Evolutionary conservation across 164 flowering plant genomes (phyloP).

Genomic region (Stephania cephalantha): DNA sequence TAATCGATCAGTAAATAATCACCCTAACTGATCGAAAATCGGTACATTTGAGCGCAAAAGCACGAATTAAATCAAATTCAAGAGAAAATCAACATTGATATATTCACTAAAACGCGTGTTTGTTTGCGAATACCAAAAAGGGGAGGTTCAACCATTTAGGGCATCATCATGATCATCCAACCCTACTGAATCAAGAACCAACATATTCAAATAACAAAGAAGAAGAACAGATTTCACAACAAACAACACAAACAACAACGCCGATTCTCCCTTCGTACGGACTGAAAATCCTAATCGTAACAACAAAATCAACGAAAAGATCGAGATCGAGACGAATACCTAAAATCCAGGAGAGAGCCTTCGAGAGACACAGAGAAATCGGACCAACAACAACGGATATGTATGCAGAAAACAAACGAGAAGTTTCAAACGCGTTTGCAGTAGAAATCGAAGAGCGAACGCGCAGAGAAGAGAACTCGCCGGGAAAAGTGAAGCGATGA

Average conservation of each 20-base stretch:
- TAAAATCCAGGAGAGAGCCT: background rate
- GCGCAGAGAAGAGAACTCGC: background rate
- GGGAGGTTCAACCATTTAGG: too few species aligned
- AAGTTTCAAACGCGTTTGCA: background rate
- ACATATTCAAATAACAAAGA: too few species aligned
- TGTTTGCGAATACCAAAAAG: too few species aligned
- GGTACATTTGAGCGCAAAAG: background rate
- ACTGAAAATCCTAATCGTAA: background rate
- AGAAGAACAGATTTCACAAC: too few species aligned
- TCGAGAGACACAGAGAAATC: background rate
- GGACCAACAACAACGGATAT: background rate
- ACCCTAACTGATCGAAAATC: background rate
- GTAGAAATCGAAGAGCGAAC: constrained; percentile 6
- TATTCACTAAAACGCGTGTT: too few species aligned
- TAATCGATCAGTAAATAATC: background rate
- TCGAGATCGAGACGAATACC: background rate
- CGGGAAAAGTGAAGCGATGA: background rate
- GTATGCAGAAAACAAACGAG: background rate
- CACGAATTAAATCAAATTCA: too few species aligned
- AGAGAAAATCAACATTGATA: too few species aligned
- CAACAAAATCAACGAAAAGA: background rate
- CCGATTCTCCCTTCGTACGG: background rate
- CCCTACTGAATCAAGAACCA: too few species aligned
- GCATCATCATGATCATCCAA: too few species aligned
- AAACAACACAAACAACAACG: background rate